Base-by-base conservation (phyloP, 225 moss, liverwort and hornwort species). In the Bryum argenteum region DNA sequence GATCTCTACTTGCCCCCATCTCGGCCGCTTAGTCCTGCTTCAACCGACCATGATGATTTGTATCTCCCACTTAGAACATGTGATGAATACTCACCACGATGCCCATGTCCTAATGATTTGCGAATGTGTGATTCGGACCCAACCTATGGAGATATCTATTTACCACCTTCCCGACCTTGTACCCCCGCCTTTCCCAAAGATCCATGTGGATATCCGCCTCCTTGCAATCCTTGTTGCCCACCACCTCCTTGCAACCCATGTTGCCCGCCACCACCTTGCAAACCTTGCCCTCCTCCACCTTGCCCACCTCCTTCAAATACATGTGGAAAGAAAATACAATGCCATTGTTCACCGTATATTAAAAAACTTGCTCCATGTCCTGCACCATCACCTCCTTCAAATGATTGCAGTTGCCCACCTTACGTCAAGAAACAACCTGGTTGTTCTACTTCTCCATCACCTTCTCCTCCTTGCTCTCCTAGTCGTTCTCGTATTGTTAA, bases 1-100 rank as follows among this genome's bases (percentile, higher is more conserved):
- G 86, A 87, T 55, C 78, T 87, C 11, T 87, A 87, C 58, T 66
- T 87, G 23, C 83, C 86, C 43, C 75, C 86, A 47, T 70, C 66
- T 2, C 78, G 73, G 2, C 63, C 76, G 18, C 74, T 81, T 0
- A 87, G 67, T 66, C 83, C 83, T 28, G 45, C 72, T 54, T 80
- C 78, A 50, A 57, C 1, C 41, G 70, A 83, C 47, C 79, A 76
- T 5, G 84, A 87, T 59, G 86, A 83, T 18, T 24, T 87, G 6
- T 83, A 83, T 44, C 78, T 83, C 23, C 83, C 83, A 20, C 8
- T 80, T 3, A 79, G 62, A 60, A 56, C 38, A 54, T 13, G 58
- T 1, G n/a, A 81, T 0, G 10, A 66, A 0, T 42, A 52, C 13
- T 77, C 63, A 0, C 67, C 64, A 56, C 16, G n/a, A 11, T 71